Percentiles rank a stretch among this genome's conserved stretches.
phyloP scores from a whole-genome alignment of 225 moss, liverwort and hornwort genomes.

The Pseudisothecium myosuroides region DNA sequence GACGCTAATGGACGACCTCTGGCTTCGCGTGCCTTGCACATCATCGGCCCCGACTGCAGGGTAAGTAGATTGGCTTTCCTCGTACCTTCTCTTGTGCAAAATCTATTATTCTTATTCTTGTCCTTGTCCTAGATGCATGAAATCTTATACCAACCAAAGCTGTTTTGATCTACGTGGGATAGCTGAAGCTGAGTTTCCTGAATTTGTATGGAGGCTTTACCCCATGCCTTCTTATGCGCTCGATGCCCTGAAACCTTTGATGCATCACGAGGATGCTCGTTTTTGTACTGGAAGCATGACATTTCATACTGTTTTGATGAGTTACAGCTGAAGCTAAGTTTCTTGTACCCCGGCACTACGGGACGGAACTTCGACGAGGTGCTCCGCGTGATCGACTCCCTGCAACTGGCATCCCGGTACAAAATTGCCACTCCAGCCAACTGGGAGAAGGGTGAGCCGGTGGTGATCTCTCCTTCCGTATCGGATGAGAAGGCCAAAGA shows the following conservation, averaged over 20 bases:
- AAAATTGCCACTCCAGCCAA: constrained; percentile 46
- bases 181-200: constrained; percentile 31
- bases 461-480: constrained; percentile 44
- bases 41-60: constrained; percentile 36
- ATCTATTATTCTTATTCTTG: neutral
- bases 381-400: constrained; percentile 42
- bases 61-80: neutral
- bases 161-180: neutral
- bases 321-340: constrained; percentile 47
- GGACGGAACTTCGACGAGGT: constrained; percentile 58
- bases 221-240: neutral
- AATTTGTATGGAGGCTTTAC: neutral
- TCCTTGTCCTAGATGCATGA: neutral
- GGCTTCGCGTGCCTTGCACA: constrained; percentile 51
- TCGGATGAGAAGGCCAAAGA: constrained; percentile 29
- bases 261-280: neutral
- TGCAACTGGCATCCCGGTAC: constrained; percentile 29
- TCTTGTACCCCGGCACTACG: constrained; percentile 48
- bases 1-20: constrained; percentile 37
- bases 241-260: neutral
- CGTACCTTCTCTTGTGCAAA: neutral
- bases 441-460: constrained; percentile 41
- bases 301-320: neutral
- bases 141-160: too few species aligned
- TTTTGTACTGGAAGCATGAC: neutral